Evolutionary conservation across 805 yeast genomes (phyloP), one percentile per base, ranked within the genome.

Genomic region (Yarrowia sp.): DNA sequence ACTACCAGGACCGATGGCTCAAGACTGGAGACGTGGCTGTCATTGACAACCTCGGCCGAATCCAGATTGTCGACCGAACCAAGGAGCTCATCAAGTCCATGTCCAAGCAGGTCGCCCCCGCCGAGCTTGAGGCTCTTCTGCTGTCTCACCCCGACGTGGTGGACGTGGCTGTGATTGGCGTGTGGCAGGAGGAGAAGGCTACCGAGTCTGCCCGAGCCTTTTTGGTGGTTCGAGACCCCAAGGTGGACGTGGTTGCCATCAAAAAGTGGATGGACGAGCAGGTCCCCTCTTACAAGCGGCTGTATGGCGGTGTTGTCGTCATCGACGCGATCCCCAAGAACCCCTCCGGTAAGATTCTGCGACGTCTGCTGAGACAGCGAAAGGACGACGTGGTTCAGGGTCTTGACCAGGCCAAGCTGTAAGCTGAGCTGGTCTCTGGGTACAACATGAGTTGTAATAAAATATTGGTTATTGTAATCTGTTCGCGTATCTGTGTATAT

Each of bases 271-370:
- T 70, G 24, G 68, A 69, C 31, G 56, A 36, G 19, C 63, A 63
- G 41, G 72, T 70, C 9, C 70, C 73, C 6, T 62, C 61, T 19
- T 73, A 70, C 51, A 70, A 70, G 62, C 51, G 66, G 18, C 58
- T 70, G 10, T 66, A 68, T 66, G 73, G 72, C 7, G 72, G 72
- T 27, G 82, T 89, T 63, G 80, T 85, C 65, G 77, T 87, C 63
- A 89, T 90, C 61, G 86, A 83, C 64, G 94, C 87, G 71, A 82
- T 90, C 73, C 96, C 96, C 76, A 90, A 90, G 80, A 89, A 96
- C 24, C 84, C 96, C 79, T 88, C 96, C 6, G 96, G 96, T 68
- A 90, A 90, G 80, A 88, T 90, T 69, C 87, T 90, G 87, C 84
- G 96, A 82, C 85, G 96, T 80, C 83, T 88, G 64, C 79, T 89